Evolutionary conservation across 2,329 filamentous ascomycete species (phyloP), one percentile per base, ranked within the genome.

Genomic region (Calonectria ilicicola): DNA sequence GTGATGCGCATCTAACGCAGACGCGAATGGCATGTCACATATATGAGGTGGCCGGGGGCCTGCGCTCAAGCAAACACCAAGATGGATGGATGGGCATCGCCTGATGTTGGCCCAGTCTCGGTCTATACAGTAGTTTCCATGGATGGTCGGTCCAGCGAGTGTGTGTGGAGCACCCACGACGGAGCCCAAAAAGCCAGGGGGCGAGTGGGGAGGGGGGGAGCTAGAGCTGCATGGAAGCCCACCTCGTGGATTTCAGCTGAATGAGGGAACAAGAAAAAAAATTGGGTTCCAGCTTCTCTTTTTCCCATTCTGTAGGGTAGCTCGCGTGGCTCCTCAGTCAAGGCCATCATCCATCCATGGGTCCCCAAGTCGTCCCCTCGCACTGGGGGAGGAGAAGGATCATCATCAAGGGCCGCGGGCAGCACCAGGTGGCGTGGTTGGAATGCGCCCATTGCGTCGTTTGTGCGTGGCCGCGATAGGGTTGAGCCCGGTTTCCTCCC

Each of bases 141-240:
- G 76, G 42, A 49, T 71, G 53, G 53, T 53, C 49, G 49, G 49
- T 53, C 49, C 49, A 53, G 49, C 26, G 32, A 53, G 77, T 75
- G 68, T 62, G 73, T 69, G 77, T 79, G 77, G 77, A 71, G 71
- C 70, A 62, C 66, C 66, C n/a, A 70, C 60, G 32, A 46, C 70
- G 69, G 65, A 70, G 69, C 75, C 42, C 44, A 46, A 40, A 40
- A 44, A 29, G 23, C 15, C 27, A 49, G 35, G 49, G 49, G 64
- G 19, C 29, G 29, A 35, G 53, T 58, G 53, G 53, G 53, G 35
- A 40, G 67, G 71, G 51, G 65, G 26, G 65, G 44, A 70, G 70
- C 76, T 79, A 79, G 70, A 73, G 76, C 69, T 77, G 76, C 77
- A 75, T 70, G 72, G 77, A 79, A 75, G 70, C 68, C 71, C 75